Evolutionary conservation across 176 grass and related monocot species (phyloP).

Genomic region (Rhipidocladum racemiflorum): DNA sequence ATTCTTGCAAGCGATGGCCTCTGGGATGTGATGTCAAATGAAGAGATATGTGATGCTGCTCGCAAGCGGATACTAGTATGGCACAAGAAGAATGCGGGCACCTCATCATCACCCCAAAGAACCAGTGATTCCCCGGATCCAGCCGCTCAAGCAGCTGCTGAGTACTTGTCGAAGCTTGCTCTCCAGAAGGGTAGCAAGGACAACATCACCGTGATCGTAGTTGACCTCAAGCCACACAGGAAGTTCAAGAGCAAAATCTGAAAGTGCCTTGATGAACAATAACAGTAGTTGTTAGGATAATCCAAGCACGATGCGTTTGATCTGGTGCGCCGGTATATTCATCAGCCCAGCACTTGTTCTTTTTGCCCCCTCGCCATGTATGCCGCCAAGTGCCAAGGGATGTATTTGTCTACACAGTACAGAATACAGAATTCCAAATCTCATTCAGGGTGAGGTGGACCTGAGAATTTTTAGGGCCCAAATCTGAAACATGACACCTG

Average conservation of each 20-base stretch:
- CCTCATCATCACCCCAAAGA: conserved; percentile 25
- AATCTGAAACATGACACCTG: neutral
- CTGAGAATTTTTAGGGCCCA: conserved; percentile 4
- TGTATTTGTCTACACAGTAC: conserved; percentile 31
- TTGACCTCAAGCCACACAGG: conserved; percentile 79
- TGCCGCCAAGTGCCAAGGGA: conserved; percentile 5
- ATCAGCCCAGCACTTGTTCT: conserved; percentile 20
- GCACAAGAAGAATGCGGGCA: conserved; percentile 65
- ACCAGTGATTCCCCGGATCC: conserved; percentile 40
- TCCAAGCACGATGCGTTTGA: conserved; percentile 21
- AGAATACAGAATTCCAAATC: conserved; percentile 24
- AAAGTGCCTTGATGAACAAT: conserved; percentile 13
- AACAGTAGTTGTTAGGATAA: conserved; percentile 20
- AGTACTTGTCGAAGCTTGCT: conserved; percentile 67
- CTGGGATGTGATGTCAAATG: conserved; percentile 88
- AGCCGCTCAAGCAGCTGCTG: conserved; percentile 63
- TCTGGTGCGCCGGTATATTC: conserved; percentile 26
- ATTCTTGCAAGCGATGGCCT: conserved; percentile 84
- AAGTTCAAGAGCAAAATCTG: conserved; percentile 69
- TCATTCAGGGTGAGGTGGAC: conserved; percentile 9
- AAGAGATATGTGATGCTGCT: conserved; percentile 74
- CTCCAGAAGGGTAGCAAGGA: conserved; percentile 83
- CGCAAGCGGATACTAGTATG: conserved; percentile 63
- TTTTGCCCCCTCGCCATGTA: conserved; percentile 12
- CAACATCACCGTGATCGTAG: conserved; percentile 69